Base-by-base conservation (phyloP, 2,329 filamentous ascomycete genomes). In the Botrytis deweyae region DNA sequence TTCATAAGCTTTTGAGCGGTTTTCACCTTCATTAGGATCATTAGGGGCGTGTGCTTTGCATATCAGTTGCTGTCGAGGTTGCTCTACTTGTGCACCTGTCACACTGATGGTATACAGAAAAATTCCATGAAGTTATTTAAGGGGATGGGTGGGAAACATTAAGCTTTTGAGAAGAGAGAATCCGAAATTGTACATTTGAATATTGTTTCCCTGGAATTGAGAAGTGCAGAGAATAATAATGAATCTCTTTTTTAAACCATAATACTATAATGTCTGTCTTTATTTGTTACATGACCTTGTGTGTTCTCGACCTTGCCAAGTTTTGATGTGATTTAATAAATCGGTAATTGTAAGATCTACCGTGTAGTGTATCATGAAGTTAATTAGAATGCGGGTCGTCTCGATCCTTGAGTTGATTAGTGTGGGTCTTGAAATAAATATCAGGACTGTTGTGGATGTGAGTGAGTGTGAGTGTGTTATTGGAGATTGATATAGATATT, bases 121-220 rank as follows among this genome's bases (percentile, higher is more conserved):
- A 52, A 52, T n/a, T 65, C 61, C 59, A 65, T 70, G 66, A 52
- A 71, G 62, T 36, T 67, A 58, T 42, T 62, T 71, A 33, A 33
- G 59, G 52, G 61, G 25, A 49, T 29, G 44, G 74, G 38, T 55
- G 74, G 70, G 38, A 72, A 42, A 72, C 70, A 72, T 58, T 38
- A 72, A n/a, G 61, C 65, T 74, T 73, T 75, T 77, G 75, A 76
- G 73, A 77, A 75, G 71, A 73, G 69, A 77, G 75, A 79, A 77
- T 78, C 74, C 75, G 75, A 76, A 76, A 76, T 76, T 78, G 77
- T 79, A 78, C 77, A 79, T 78, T 79, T 74, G 75, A 74, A 73
- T 73, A 73, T 73, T 52, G 55, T 59, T 72, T 72, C 69, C 66
- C n/a, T 9, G 16, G 52, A 36, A 63, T n/a, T 40, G 36, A 55